Conservation (phyloP, 75 land plant genomes). For the Azolla pinnata region DNA sequence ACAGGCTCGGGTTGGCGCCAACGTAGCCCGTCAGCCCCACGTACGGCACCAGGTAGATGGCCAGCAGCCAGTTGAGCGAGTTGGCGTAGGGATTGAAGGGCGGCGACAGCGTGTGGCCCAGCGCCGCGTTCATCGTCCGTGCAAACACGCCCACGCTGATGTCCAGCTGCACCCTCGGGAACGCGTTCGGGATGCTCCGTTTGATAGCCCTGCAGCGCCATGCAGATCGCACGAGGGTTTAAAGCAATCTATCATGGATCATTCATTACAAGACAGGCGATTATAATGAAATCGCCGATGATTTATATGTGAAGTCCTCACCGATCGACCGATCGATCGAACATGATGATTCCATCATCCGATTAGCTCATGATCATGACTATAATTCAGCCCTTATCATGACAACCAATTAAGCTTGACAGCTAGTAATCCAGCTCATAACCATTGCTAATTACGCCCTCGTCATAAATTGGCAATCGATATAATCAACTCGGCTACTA, state of each 20-base stretch:
- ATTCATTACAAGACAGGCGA: not conserved
- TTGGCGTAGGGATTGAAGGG: slow-evolving; percentile 68
- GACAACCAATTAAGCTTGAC: too few species aligned
- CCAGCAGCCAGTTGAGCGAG: slow-evolving; percentile 50
- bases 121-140: slow-evolving; percentile 39
- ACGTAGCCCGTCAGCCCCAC: slow-evolving; percentile 82
- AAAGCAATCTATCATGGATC: not conserved
- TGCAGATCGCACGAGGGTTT: too few species aligned
- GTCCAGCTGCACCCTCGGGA: slow-evolving; percentile 58
- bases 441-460: too few species aligned
- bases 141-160: slow-evolving; percentile 49
- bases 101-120: slow-evolving; percentile 33
- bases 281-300: not conserved
- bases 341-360: too few species aligned
- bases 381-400: too few species aligned
- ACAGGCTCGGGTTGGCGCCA: slow-evolving; percentile 52
- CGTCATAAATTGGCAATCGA: too few species aligned
- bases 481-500: too few species aligned
- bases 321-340: too few species aligned
- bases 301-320: too few species aligned
- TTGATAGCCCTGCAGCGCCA: slow-evolving; percentile 68
- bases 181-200: slow-evolving; percentile 25
- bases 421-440: too few species aligned
- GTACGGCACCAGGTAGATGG: slow-evolving; percentile 68
- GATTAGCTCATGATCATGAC: too few species aligned